These are phyloP conservation scores for Tetrapisispora taiwanensis DNA, from an alignment of 805 yeast species.

Conservation along the genomic window DNA sequence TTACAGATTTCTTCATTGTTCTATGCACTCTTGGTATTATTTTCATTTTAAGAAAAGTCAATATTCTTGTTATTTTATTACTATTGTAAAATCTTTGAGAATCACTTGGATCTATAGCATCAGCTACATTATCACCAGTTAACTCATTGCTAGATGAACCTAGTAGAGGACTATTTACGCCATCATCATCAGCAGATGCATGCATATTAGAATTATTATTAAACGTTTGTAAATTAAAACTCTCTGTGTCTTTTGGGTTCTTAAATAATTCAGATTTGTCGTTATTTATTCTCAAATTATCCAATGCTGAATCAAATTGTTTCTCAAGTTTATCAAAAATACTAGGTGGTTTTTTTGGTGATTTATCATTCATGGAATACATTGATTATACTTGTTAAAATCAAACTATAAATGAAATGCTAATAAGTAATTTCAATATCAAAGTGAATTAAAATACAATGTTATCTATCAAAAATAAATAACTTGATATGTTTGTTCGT, in stretches of 20 bases:
- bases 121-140: background rate
- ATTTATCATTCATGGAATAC: background rate
- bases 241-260: background rate
- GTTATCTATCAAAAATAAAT: too few relatives aligned
- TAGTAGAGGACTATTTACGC: background rate
- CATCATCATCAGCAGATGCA: background rate
- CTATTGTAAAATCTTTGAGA: constrained; percentile 1
- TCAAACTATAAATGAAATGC: background rate
- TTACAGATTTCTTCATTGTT: constrained; percentile 8
- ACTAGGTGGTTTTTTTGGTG: background rate
- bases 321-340: background rate
- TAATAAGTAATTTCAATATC: too few relatives aligned
- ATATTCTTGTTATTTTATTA: background rate
- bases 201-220: background rate
- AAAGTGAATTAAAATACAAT: too few relatives aligned
- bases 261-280: background rate
- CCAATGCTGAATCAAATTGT: constrained; percentile 53
- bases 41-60: background rate
- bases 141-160: background rate
- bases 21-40: constrained; percentile 2
- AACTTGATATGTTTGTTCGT: too few relatives aligned
- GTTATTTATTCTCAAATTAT: constrained; percentile 36
- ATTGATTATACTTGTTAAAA: background rate
- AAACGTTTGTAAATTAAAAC: background rate
- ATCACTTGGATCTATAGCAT: background rate